Evolutionary conservation across 2,329 filamentous ascomycete genomes (phyloP), one percentile per base, ranked within the genome.

Genomic region (Ophiostoma ips): DNA sequence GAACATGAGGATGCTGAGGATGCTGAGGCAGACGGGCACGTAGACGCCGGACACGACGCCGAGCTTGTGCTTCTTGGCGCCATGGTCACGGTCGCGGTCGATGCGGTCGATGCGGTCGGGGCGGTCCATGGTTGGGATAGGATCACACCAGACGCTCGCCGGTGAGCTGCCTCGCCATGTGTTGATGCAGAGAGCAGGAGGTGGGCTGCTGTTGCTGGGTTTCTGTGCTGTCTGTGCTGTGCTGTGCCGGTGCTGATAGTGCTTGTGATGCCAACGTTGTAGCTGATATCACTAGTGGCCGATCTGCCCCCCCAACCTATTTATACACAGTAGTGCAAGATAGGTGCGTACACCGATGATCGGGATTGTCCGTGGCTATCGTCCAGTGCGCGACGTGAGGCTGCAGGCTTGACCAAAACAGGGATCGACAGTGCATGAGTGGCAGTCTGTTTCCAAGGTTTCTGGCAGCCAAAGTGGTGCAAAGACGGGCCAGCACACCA

Each of bases 1-100:
- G 66, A 94, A 94, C 86, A 94, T 94, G 54, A 94, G 75, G 64
- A 94, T 94, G 58, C 85, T 90, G 56, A 94, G 68, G 38, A 94
- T 87, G 64, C 92, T 94, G 57, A 94, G 71, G 54, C 83, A 89
- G n/a, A 87, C 87, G 1, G 87, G 87, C 15, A 94, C 84, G 63
- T 88, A 94, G 45, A 94, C 84, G 8, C 84, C 84, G 4, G 81
- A 85, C 56, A 87, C 79, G 9, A 79, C 81, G 35, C 84, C 84
- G 51, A 94, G 71, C 66, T 92, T 92, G 57, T 74, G 60, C 54
- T 63, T 65, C 58, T 66, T 70, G 52, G 44, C 52, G 21, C 50
- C 52, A 55, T 52, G 52, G 37, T 55, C 55, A 24, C 48, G 53
- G 15, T 55, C 52, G 45, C 48, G 53, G 15, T 55, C 52, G 45